phyloP scores from a whole-genome alignment of 805 yeast species.

The Wickerhamomyces ciferrii region DNA sequence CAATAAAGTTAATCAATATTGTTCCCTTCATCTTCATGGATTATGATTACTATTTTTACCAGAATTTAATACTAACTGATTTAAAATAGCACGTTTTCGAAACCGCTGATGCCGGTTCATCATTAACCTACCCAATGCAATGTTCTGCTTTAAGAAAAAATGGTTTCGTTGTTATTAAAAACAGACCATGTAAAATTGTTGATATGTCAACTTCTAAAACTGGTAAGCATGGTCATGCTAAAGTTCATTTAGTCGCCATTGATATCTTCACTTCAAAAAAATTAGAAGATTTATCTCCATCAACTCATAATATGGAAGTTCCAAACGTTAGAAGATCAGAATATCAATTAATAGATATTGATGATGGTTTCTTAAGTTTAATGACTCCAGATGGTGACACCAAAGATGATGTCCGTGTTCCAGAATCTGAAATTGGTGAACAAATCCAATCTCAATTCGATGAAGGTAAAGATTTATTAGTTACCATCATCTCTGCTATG shows the following conservation, averaged over 20 bases:
- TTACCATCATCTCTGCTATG: constrained; percentile 97
- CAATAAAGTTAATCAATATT: too few species aligned
- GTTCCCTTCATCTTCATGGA: too few species aligned
- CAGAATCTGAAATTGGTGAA: constrained; percentile 98
- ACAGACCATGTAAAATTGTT: constrained; percentile 99
- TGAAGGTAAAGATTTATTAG: constrained; percentile 96
- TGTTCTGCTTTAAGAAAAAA: constrained; percentile 99
- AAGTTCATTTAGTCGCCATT: constrained; percentile 98
- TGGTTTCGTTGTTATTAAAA: constrained; percentile 98
- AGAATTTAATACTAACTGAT: constrained; percentile 5
- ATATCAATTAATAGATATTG: constrained; percentile 96
- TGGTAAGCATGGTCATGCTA: constrained; percentile 99
- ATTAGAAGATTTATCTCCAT: constrained; percentile 99
- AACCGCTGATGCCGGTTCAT: constrained; percentile 98
- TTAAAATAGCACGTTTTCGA: constrained; percentile 81
- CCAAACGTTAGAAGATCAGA: constrained; percentile 96
- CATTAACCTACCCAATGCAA: constrained; percentile 97
- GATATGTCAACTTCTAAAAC: constrained; percentile 99
- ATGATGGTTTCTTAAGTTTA: constrained; percentile 94
- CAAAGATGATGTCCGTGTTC: constrained; percentile 98
- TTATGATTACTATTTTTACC: not conserved
- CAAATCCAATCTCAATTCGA: constrained; percentile 89
- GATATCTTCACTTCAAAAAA: constrained; percentile 99
- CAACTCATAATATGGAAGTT: constrained; percentile 99
- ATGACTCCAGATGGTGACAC: constrained; percentile 98